Conservation (phyloP, 2,329 filamentous ascomycete species). For the Pseudocercospora macadamiae region DNA sequence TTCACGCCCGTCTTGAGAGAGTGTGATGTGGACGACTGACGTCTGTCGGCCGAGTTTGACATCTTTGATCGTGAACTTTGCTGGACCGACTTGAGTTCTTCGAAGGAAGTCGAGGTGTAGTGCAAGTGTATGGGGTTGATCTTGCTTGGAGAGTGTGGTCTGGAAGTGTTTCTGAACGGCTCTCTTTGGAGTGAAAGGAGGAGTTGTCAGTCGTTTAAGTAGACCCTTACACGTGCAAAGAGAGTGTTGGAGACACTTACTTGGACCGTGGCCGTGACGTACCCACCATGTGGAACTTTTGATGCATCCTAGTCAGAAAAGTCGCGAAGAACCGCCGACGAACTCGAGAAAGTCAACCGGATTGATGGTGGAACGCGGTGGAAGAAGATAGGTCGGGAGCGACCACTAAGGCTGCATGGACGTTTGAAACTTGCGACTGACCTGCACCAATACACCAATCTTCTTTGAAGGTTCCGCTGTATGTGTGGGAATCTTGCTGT, state of each 20-base stretch:
- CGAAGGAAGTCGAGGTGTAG: conserved; percentile 68
- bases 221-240: conserved; percentile 6
- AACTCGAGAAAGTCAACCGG: not conserved
- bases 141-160: conserved; percentile 59
- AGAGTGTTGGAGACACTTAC: conserved; percentile 13
- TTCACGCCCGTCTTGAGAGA: conserved; percentile 56
- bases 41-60: conserved; percentile 67
- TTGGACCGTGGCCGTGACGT: conserved; percentile 63
- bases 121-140: conserved; percentile 65
- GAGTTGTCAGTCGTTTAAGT: conserved; percentile 12
- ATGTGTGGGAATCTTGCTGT: conserved; percentile 58
- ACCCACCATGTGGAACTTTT: conserved; percentile 71
- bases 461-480: conserved; percentile 57
- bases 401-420: conserved; percentile 1
- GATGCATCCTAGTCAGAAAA: conserved; percentile 1
- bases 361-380: conserved; percentile 11
- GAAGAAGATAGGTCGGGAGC: conserved; percentile 10
- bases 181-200: conserved; percentile 43
- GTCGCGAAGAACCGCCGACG: conserved; percentile 8
- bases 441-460: conserved; percentile 70
- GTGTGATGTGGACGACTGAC: conserved; percentile 64
- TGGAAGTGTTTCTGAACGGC: conserved; percentile 63
- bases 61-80: conserved; percentile 61
- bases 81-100: conserved; percentile 62
- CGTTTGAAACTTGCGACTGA: conserved; percentile 36